phyloP scores from a whole-genome alignment of 129 eudicot species.

The Smallanthus sonchifolius region DNA sequence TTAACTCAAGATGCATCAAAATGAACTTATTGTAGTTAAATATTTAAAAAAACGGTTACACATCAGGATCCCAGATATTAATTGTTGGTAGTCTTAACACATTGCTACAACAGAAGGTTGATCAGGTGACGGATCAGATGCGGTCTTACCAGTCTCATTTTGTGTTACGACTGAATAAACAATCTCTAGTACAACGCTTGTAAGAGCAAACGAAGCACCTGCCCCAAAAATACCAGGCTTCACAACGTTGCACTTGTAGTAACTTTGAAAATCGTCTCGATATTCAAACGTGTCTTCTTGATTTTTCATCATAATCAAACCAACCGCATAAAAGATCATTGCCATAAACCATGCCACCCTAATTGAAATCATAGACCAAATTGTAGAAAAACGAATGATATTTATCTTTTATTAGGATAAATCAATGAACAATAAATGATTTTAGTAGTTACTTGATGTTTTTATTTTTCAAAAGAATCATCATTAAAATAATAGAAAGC shows the following conservation, averaged over 20 bases:
- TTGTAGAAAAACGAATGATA: background rate
- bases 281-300: background rate
- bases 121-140: background rate
- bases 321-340: background rate
- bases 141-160: background rate
- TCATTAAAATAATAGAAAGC: background rate
- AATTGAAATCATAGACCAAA: background rate
- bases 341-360: conserved; percentile 27
- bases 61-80: background rate
- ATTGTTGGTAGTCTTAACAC: background rate
- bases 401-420: too few relatives aligned
- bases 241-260: conserved; percentile 1
- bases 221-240: conserved; percentile 21
- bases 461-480: background rate
- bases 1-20: background rate
- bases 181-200: conserved; percentile 1
- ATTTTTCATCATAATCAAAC: conserved; percentile 10
- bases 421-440: too few relatives aligned
- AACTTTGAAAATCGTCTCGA: background rate
- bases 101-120: background rate
- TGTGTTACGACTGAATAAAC: conserved; percentile 8
- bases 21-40: background rate
- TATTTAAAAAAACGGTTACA: background rate
- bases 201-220: conserved; percentile 8
- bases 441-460: too few relatives aligned